Evolutionary conservation across 148 eudicot genomes (phyloP), one percentile per base, ranked within the genome.

Genomic region (Spergularia marina): DNA sequence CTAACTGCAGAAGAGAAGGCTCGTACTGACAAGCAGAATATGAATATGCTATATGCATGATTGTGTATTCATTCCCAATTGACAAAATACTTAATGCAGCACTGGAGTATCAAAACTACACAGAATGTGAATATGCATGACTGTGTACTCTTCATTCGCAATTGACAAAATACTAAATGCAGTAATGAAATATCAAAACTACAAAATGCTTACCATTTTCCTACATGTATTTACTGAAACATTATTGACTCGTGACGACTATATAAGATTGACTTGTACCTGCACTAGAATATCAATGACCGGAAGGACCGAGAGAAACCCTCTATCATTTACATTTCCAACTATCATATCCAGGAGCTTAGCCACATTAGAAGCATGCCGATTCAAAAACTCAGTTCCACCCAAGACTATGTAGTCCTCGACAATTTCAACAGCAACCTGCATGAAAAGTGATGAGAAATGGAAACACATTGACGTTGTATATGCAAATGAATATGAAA

Each of bases 341-440:
- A 94, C 89, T 68, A 94, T 91, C 86, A 87, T 79, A 76, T 91
- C 98, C 77, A 94, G 86, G 77, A 94, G 86, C 74, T 82, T 85
- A 79, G 93, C 89, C 68, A 92, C 88, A 83, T 73, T 82, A 55
- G 91, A 84, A 55, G 97, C 93, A 89, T 94, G 98, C 78, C 86
- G 77, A 78, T 74, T 84, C 68, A 94, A 89, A 81, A 94, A 94
- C 65, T 94, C 97, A 58, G 78, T 77, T 73, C 94, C 98, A 36
- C 98, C 98, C 79, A 94, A 79, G 82, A 94, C 71, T 66, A 91
- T 86, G 79, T 94, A 92, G 68, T 84, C 90, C 82, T 94, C 98
- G 52, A 85, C 84, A 58, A 94, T 94, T 78, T 87, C 90, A 78
- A 95, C 90, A 71, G 97, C 97, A 80, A 94, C 92, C 98, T 94